phyloP scores from a whole-genome alignment of 495 filamentous ascomycete species.

The Apodospora peruviana region DNA sequence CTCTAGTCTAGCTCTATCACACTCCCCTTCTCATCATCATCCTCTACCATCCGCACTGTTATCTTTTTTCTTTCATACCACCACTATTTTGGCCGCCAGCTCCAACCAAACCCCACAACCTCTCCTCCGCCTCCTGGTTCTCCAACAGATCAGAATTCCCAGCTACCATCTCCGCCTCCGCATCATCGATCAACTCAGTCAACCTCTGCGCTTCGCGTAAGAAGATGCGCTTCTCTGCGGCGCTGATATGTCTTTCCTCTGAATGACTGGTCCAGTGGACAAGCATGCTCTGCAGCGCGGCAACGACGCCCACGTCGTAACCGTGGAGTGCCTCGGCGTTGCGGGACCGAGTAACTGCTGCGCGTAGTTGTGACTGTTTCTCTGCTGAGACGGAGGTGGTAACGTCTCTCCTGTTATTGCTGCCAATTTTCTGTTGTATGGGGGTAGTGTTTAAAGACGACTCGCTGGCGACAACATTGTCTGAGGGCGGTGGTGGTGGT shows the following conservation, averaged over 20 bases:
- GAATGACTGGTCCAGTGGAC: conserved; percentile 1
- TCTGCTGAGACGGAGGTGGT: neutral
- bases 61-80: too few relatives aligned
- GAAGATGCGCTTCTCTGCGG: conserved; percentile 16
- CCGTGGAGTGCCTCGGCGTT: conserved; percentile 10
- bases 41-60: too few relatives aligned
- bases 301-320: conserved; percentile 15
- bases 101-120: too few relatives aligned
- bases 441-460: too few relatives aligned
- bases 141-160: neutral
- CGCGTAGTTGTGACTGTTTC: neutral
- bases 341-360: conserved; percentile 2
- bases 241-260: conserved; percentile 5
- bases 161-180: neutral
- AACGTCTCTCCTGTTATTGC: neutral
- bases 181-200: neutral
- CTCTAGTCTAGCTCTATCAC: too few relatives aligned
- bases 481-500: too few relatives aligned
- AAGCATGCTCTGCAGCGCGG: conserved; percentile 7
- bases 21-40: too few relatives aligned
- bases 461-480: too few relatives aligned
- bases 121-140: neutral
- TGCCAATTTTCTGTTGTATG: neutral
- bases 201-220: conserved; percentile 11
- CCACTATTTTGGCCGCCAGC: too few relatives aligned